Evolutionary conservation across 306 rosid species (phyloP), one percentile per base, ranked within the genome.

Genomic region (Herpetospermum pedunculosum): DNA sequence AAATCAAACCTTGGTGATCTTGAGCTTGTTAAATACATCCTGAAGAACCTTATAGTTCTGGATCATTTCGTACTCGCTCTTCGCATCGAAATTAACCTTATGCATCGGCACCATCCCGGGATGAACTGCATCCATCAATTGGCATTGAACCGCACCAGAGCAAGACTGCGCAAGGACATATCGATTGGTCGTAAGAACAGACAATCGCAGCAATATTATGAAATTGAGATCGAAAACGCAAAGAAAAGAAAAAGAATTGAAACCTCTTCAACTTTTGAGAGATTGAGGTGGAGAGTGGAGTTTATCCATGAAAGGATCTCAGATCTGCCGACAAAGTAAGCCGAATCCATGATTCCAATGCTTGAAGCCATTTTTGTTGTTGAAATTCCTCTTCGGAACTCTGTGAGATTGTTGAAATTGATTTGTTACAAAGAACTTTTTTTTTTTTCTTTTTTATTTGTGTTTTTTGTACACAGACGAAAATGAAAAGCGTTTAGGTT

Each of bases 21-120:
- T 93, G 78, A 90, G 97, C 85, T 93, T 93, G 80, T 85, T 93
- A 64, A 94, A 89, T 4, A 91, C 97, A 53, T 94, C 97, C 73
- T 94, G 96, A 80, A 94, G 98, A 19, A 94, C 92, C 88, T 94
- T 94, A 76, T 94, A 94, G 62, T 94, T 94, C 88, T 94, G 97
- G 49, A 94, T 94, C 97, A 94, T 94, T 72, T 94, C 97, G 55
- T 94, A 94, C 84, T 94, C 98, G 23, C 19, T 87, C 80, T 91
- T 94, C 8, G 98, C 97, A 25, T 94, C 98, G 28, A 91, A 94
- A 75, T 94, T 94, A 67, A 91, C 98, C 85, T 94, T 94, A 81
- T 94, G 95, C 97, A 94, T 91, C 4, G 96, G 95, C 52, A 94
- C 98, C 16, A 85, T 85, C 70, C 98, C 96, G 0, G 96, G 96